These are phyloP conservation scores for Xylaria sp. DNA, from an alignment of 495 filamentous ascomycete species.

Conservation along the genomic window DNA sequence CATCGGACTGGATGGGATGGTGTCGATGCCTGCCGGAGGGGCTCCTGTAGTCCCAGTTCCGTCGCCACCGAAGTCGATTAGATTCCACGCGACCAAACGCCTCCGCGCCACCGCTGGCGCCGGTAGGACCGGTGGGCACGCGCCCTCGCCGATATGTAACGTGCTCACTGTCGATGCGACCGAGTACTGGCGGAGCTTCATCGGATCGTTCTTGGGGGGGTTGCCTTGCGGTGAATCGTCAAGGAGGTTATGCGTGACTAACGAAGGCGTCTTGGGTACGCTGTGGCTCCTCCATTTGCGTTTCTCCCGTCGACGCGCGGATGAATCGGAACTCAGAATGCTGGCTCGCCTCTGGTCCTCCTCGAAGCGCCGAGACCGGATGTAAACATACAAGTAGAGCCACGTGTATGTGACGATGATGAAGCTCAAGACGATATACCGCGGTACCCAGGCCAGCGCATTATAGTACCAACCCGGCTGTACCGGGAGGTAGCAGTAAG, in stretches of 20 bases:
- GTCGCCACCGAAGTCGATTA: constrained; percentile 42
- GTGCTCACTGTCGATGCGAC: constrained; percentile 42
- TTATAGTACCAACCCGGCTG: constrained; percentile 69
- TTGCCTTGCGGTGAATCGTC: constrained; percentile 37
- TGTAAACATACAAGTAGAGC: constrained; percentile 71
- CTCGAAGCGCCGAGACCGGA: constrained; percentile 34
- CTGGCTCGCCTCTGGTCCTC: constrained; percentile 41
- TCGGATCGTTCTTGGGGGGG: constrained; percentile 33
- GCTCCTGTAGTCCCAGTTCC: neutral
- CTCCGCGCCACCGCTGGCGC: constrained; percentile 15
- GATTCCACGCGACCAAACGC: constrained; percentile 47
- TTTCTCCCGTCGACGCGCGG: constrained; percentile 26
- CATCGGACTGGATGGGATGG: constrained; percentile 20
- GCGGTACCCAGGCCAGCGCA: constrained; percentile 72
- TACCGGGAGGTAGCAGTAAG: constrained; percentile 71
- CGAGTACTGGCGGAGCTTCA: constrained; percentile 38
- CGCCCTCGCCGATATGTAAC: constrained; percentile 26
- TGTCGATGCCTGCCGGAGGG: neutral
- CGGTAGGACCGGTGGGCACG: constrained; percentile 9
- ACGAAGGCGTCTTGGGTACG: constrained; percentile 46
- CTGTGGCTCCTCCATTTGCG: constrained; percentile 28
- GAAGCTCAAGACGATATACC: constrained; percentile 69
- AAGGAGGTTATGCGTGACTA: constrained; percentile 51
- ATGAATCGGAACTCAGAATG: constrained; percentile 22
- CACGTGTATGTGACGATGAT: constrained; percentile 68